phyloP scores from a whole-genome alignment of 1,139 yeast species.

The Trichomonascaceae sp. region DNA sequence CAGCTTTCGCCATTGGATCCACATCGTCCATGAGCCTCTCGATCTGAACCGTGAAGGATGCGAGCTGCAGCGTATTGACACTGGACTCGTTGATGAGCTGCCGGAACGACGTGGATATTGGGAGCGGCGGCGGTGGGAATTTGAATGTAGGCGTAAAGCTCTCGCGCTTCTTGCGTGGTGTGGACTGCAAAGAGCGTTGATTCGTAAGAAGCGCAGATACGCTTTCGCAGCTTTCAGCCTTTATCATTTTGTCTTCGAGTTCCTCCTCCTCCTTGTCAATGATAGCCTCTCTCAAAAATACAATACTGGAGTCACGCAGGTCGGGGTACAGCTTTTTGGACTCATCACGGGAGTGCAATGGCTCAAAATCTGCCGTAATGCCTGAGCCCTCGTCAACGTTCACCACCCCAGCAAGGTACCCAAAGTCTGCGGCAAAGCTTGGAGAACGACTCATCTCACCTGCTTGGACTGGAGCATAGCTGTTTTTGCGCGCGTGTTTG shows the following conservation, averaged over 20 bases:
- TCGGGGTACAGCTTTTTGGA: conserved; percentile 16
- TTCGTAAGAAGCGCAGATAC: background rate
- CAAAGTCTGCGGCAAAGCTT: conserved; percentile 19
- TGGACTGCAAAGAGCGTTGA: background rate
- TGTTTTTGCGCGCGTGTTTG: conserved; percentile 5
- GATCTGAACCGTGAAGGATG: conserved; percentile 17
- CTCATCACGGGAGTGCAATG: conserved; percentile 3
- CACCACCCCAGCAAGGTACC: conserved; percentile 23
- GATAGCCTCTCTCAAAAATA: conserved; percentile 7
- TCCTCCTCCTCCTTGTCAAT: background rate
- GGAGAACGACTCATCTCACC: conserved; percentile 2
- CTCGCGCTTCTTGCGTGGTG: background rate
- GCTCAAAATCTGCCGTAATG: conserved; percentile 14
- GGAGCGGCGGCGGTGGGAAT: conserved; percentile 4
- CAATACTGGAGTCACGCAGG: conserved; percentile 21
- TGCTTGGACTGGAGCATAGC: conserved; percentile 6
- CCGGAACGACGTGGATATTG: conserved; percentile 8
- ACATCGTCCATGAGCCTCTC: conserved; percentile 10
- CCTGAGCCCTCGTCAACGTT: conserved; percentile 14
- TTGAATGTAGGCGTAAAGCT: background rate
- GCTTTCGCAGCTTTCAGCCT: background rate
- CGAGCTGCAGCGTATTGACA: conserved; percentile 20
- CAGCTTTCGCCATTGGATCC: conserved; percentile 1
- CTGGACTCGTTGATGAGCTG: conserved; percentile 18
- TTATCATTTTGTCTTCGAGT: no score